These are phyloP conservation scores for Lasiodiplodia theobromae DNA, from an alignment of 2,329 filamentous ascomycete genomes.

Conservation along the genomic window DNA sequence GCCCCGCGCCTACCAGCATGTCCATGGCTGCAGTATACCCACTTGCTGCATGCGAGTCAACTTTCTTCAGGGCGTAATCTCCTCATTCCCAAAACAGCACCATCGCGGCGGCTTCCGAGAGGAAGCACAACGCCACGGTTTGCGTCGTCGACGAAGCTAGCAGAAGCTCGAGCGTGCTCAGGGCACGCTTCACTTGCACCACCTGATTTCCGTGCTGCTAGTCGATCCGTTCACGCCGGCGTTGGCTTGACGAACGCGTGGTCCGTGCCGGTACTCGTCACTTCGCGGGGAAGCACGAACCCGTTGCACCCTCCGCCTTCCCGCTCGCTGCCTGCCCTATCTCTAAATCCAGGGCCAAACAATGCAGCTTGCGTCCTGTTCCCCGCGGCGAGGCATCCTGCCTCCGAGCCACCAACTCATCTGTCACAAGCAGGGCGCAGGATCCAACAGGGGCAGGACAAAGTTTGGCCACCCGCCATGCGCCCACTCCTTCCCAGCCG, in stretches of 20 bases:
- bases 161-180: conserved; percentile 23
- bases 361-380: background rate
- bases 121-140: conserved; percentile 20
- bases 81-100: conserved; percentile 13
- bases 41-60: conserved; percentile 22
- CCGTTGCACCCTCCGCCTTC: conserved; percentile 21
- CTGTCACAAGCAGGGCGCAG: background rate
- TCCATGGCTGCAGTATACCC: conserved; percentile 13
- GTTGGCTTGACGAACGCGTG: conserved; percentile 24
- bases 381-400: background rate
- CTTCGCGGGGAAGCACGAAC: conserved; percentile 24
- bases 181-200: conserved; percentile 13
- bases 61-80: conserved; percentile 19
- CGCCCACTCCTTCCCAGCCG: conserved; percentile 2
- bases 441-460: conserved; percentile 3
- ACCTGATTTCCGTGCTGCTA: conserved; percentile 20
- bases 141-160: conserved; percentile 11
- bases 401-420: conserved; percentile 7
- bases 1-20: conserved; percentile 18
- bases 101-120: background rate
- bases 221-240: background rate
- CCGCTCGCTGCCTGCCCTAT: conserved; percentile 18
- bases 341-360: conserved; percentile 11
- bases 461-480: background rate
- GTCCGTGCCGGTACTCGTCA: conserved; percentile 19